These are phyloP conservation scores for Postia placenta DNA, from an alignment of 768 basidiomycete genomes.

Conservation along the genomic window DNA sequence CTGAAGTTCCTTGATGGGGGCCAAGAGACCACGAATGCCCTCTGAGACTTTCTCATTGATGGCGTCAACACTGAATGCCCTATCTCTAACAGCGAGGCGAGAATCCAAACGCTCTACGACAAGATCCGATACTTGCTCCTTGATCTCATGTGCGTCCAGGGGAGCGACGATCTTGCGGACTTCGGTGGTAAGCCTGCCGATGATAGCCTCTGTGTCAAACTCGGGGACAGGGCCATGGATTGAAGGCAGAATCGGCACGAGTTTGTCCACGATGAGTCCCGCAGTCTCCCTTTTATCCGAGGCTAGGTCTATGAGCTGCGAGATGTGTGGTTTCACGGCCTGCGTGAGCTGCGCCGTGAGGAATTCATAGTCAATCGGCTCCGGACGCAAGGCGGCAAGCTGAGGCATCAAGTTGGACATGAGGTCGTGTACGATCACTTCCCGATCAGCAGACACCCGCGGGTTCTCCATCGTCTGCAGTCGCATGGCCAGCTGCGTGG, in stretches of 20 bases:
- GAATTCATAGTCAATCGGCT: slow-evolving; percentile 72
- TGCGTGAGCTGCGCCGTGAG: slow-evolving; percentile 72
- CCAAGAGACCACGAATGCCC: slow-evolving; percentile 39
- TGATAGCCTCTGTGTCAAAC: slow-evolving; percentile 50
- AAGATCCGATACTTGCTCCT: slow-evolving; percentile 84
- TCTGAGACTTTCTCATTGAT: slow-evolving; percentile 52
- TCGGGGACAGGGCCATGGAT: slow-evolving; percentile 25
- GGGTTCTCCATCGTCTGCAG: slow-evolving; percentile 46
- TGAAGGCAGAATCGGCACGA: slow-evolving; percentile 58
- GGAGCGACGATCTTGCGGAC: slow-evolving; percentile 67
- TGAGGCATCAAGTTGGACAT: slow-evolving; percentile 52
- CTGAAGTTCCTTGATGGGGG: slow-evolving; percentile 22
- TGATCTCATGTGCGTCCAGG: slow-evolving; percentile 80
- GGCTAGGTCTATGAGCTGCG: slow-evolving; percentile 83
- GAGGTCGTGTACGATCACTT: slow-evolving; percentile 56
- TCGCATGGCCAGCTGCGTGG: slow-evolving; percentile 50
- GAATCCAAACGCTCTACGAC: slow-evolving; percentile 84
- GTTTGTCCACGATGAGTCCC: slow-evolving; percentile 66
- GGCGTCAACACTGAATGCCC: slow-evolving; percentile 55
- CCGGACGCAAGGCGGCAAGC: slow-evolving; percentile 53
- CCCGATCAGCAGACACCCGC: slow-evolving; percentile 40
- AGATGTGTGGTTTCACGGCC: slow-evolving; percentile 84
- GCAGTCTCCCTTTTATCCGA: slow-evolving; percentile 89
- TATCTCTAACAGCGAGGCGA: slow-evolving; percentile 72
- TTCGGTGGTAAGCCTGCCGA: slow-evolving; percentile 57